phyloP scores from a whole-genome alignment of 1,284 basidiomycete species.

The Inonotus obliquus region DNA sequence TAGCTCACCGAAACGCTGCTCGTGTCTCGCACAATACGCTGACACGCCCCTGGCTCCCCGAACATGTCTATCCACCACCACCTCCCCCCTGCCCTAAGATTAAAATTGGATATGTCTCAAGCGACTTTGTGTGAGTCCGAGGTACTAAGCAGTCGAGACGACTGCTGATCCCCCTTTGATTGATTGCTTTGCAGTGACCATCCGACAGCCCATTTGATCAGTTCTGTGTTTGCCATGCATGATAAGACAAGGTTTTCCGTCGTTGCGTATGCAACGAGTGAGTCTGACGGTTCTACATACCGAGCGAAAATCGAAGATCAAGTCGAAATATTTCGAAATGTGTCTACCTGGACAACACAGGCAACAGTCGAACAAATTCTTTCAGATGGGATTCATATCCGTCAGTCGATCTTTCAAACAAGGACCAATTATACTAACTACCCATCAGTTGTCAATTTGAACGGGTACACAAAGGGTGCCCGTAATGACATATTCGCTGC shows the following conservation, averaged over 20 bases:
- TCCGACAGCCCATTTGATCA: conserved; percentile 59
- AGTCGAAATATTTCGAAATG: conserved; percentile 45
- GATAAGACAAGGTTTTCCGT: conserved; percentile 43
- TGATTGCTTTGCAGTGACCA: conserved; percentile 41
- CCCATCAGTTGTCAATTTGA: conserved; percentile 46
- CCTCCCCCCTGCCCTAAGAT: conserved; percentile 41
- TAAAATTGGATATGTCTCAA: conserved; percentile 56
- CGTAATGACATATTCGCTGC: conserved; percentile 60
- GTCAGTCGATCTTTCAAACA: conserved; percentile 29
- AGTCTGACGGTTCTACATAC: conserved; percentile 48
- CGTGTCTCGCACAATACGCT: conserved; percentile 47
- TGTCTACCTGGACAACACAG: conserved; percentile 42
- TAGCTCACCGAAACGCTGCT: conserved; percentile 54
- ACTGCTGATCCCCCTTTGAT: not conserved
- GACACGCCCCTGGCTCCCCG: conserved; percentile 45
- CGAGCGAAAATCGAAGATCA: conserved; percentile 48
- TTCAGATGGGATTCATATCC: conserved; percentile 49
- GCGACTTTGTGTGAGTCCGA: conserved; percentile 45
- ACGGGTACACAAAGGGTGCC: conserved; percentile 64
- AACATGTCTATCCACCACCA: conserved; percentile 47
- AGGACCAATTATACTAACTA: not conserved
- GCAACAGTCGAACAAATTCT: conserved; percentile 42
- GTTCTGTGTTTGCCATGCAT: conserved; percentile 54
- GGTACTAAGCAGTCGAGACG: conserved; percentile 7
- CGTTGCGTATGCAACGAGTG: conserved; percentile 51